phyloP scores from a whole-genome alignment of 2,329 filamentous ascomycete genomes.

The Sporothrix globosa region DNA sequence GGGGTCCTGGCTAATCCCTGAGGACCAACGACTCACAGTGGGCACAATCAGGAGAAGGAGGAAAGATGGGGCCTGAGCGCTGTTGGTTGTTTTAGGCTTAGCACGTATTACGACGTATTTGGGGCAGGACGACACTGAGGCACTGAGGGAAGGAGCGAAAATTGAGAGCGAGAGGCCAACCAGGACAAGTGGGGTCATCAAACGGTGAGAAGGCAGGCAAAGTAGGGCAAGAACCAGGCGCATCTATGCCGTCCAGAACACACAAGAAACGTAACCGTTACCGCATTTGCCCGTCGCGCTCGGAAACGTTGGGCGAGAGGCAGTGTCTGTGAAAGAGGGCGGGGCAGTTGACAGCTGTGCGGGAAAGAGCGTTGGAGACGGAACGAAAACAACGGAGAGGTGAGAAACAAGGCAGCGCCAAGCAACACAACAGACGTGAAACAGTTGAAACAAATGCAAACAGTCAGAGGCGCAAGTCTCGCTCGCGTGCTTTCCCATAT shows the following conservation, averaged over 20 bases:
- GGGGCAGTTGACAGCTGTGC: not conserved
- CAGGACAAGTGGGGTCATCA: conserved; percentile 27
- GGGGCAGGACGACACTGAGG: not conserved
- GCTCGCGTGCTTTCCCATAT: not conserved
- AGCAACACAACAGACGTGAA: not conserved
- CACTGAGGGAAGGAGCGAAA: not conserved
- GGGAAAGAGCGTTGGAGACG: conserved; percentile 12
- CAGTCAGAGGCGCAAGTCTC: not conserved
- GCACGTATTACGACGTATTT: not conserved
- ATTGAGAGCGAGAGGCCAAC: not conserved
- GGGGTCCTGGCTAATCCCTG: not conserved
- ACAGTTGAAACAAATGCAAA: conserved; percentile 15
- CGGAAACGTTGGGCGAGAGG: conserved; percentile 12
- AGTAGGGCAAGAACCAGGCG: conserved; percentile 3
- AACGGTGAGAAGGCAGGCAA: conserved; percentile 25
- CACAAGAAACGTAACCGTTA: conserved; percentile 11
- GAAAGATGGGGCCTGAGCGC: conserved; percentile 9
- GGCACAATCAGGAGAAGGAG: conserved; percentile 5
- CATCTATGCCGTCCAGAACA: not conserved
- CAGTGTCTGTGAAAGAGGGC: not conserved
- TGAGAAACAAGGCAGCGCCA: not conserved
- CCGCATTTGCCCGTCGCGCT: not conserved
- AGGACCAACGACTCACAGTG: not conserved
- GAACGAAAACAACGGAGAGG: not conserved
- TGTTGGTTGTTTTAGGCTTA: conserved; percentile 25